Evolutionary conservation across 2,329 filamentous ascomycete species (phyloP), one percentile per base, ranked within the genome.

Genomic region (Emericellopsis atlantica): DNA sequence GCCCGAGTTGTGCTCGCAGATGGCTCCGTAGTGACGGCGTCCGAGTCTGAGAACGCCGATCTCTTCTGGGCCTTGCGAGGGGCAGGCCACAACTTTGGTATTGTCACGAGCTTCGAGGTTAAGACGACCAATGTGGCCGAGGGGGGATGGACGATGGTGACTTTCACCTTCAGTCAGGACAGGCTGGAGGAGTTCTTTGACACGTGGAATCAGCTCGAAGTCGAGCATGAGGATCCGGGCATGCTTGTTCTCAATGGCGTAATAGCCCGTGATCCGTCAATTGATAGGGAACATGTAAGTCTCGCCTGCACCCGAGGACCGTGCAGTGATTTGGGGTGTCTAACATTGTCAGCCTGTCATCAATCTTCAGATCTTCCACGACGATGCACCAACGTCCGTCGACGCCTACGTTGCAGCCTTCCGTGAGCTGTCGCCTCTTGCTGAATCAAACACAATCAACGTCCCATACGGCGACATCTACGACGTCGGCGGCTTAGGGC

Each of bases 61-160:
- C 51, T 69, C 2, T 70, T 66, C 49, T 68, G 61, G 58, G 67
- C 64, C 14, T 47, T 70, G 5, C 57, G 60, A 2, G 67, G 67
- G 16, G 66, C 65, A 2, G 66, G 66, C 3, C 71, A 75, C 41
- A 76, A 76, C 49, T 76, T 77, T 43, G 74, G 72, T 1, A 65
- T 53, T 22, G 70, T 76, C 4, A 70, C 69, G 2, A 29, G 64
- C 64, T 4, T 55, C 65, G 26, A 60, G 60, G 0, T 59, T 1
- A 67, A 66, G 44, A 61, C 74, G 6, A 71, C 70, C 45, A 62
- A 70, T 41, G 54, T 57, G 5, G 51, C 55, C 49, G 39, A 41
- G 34, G 37, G 43, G 40, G 0, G 39, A 55, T 70, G 63, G 61
- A 59, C 62, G 2, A 59, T 60, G 23, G 55, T 59, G 36, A 61